Evolutionary conservation across 2,329 filamentous ascomycete genomes (phyloP).

Genomic region (Fusarium transvaalense): DNA sequence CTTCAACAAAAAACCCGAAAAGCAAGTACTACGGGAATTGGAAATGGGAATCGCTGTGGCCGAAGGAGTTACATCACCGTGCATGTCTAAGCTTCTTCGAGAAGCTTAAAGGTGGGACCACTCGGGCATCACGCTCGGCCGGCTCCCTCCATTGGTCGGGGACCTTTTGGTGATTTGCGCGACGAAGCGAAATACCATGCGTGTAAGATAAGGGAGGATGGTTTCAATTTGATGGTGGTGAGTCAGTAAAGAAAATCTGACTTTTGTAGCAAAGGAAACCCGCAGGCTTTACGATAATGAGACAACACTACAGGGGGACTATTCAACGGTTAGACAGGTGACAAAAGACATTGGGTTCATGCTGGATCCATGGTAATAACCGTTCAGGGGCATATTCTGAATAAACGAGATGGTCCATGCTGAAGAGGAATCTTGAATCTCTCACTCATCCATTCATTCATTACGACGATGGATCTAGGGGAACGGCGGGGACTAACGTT

Average conservation of each 20-base stretch:
- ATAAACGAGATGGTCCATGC: slow-evolving; percentile 21
- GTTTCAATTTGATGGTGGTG: slow-evolving; percentile 4
- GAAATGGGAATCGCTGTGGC: slow-evolving; percentile 25
- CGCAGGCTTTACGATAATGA: neutral
- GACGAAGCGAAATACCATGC: slow-evolving; percentile 4
- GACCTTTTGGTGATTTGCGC: slow-evolving; percentile 6
- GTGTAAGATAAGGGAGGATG: slow-evolving; percentile 5
- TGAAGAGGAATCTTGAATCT: slow-evolving; percentile 7
- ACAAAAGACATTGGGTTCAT: neutral
- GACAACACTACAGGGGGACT: neutral
- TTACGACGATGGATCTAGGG: slow-evolving; percentile 30
- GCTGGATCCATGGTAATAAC: neutral
- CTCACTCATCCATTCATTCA: neutral
- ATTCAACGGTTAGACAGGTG: neutral
- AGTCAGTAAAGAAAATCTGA: neutral
- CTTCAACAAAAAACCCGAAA: neutral
- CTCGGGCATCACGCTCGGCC: slow-evolving; percentile 35
- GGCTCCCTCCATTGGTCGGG: slow-evolving; percentile 22
- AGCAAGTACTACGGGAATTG: slow-evolving; percentile 7
- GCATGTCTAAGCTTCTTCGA: slow-evolving; percentile 36
- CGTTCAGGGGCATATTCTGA: slow-evolving; percentile 16
- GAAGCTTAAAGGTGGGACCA: slow-evolving; percentile 17
- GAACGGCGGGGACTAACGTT: slow-evolving; percentile 18
- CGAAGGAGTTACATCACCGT: slow-evolving; percentile 45
- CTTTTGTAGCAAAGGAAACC: neutral